phyloP scores from a whole-genome alignment of 2,329 filamentous ascomycete species.

The Colletotrichum lini region DNA sequence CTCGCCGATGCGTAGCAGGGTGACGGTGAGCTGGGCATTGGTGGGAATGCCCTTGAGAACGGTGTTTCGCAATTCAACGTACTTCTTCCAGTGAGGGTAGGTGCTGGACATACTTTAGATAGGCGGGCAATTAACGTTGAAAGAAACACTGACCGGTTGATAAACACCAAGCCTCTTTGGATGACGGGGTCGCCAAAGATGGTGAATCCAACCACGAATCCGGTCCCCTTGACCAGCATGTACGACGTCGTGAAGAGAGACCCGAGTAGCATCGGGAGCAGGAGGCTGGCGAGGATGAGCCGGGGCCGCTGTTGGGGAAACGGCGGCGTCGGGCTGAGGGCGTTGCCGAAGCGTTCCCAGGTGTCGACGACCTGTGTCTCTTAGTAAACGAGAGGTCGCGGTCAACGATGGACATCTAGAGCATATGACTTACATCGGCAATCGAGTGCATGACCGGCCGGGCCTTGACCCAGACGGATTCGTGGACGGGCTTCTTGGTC shows the following conservation, averaged over 20 bases:
- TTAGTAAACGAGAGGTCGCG: background rate
- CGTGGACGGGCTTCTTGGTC: slow-evolving; percentile 83
- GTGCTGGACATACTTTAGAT: slow-evolving; percentile 51
- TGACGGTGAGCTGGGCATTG: slow-evolving; percentile 87
- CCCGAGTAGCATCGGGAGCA: slow-evolving; percentile 66
- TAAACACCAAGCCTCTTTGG: slow-evolving; percentile 67
- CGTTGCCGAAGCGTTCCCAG: slow-evolving; percentile 67
- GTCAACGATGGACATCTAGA: accelerated
- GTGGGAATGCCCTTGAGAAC: slow-evolving; percentile 87
- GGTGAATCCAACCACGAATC: slow-evolving; percentile 77
- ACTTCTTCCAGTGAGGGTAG: slow-evolving; percentile 81
- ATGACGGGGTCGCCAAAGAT: slow-evolving; percentile 88
- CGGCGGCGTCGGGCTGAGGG: slow-evolving; percentile 74
- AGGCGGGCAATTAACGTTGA: slow-evolving; percentile 38
- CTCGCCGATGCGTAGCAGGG: slow-evolving; percentile 85
- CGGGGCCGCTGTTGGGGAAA: slow-evolving; percentile 70
- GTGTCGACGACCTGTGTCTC: slow-evolving; percentile 56
- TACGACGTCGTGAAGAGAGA: slow-evolving; percentile 71
- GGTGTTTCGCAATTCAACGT: slow-evolving; percentile 81
- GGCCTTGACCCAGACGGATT: slow-evolving; percentile 83
- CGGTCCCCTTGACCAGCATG: slow-evolving; percentile 74
- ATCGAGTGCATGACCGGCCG: slow-evolving; percentile 77
- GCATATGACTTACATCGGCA: slow-evolving; percentile 54
- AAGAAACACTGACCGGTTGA: slow-evolving; percentile 65
- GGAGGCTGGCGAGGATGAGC: slow-evolving; percentile 66